Conservation (phyloP, 441 rosid species). For the Hura crepitans region DNA sequence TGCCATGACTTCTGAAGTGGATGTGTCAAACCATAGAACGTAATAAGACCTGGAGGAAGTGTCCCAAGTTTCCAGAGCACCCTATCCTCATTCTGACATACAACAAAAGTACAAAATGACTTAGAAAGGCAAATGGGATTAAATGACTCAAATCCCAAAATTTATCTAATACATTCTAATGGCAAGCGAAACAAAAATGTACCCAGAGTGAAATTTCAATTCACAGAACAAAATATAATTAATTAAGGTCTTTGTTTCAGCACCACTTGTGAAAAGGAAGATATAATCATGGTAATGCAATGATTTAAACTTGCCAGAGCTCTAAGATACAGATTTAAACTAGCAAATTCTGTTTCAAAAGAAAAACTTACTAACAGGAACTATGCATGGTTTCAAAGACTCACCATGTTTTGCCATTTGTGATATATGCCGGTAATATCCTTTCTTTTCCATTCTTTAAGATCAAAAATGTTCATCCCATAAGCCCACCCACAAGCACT, state of each 20-base stretch:
- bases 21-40: conserved; percentile 72
- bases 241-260: no score
- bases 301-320: no score
- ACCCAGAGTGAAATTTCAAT: no score
- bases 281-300: no score
- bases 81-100: conserved; percentile 75
- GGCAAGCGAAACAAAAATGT: no score
- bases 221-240: no score
- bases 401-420: conserved; percentile 90
- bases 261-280: no score
- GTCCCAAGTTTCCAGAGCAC: conserved; percentile 93
- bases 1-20: conserved; percentile 77
- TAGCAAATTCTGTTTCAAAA: no score
- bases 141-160: no score
- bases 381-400: conserved; percentile 21
- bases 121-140: neutral
- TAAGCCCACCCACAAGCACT: conserved; percentile 86
- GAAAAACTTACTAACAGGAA: no score
- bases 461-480: conserved; percentile 73
- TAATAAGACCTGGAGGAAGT: conserved; percentile 91
- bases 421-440: conserved; percentile 66
- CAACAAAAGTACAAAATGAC: neutral
- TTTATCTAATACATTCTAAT: no score
- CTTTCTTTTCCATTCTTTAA: conserved; percentile 62
- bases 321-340: no score